Evolutionary conservation across 768 basidiomycete genomes (phyloP).

Genomic region (Termitomyces heimii): DNA sequence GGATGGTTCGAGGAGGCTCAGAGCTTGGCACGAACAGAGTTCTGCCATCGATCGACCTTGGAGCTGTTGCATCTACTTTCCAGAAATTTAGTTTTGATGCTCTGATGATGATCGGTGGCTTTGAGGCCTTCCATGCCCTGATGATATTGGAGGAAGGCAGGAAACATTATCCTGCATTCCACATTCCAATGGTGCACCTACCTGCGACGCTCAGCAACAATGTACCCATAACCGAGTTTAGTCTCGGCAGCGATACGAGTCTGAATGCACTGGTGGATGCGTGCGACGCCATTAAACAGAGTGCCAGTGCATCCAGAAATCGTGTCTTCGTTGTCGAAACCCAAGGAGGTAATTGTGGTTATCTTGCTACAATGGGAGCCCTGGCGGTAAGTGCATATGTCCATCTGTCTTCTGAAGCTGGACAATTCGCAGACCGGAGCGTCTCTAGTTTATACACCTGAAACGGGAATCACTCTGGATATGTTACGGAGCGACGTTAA

Average conservation of each 20-base stretch:
- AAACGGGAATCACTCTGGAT: slow-evolving; percentile 82
- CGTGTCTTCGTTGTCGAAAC: slow-evolving; percentile 98
- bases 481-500: slow-evolving; percentile 78
- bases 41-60: slow-evolving; percentile 82
- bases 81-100: slow-evolving; percentile 78
- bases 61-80: slow-evolving; percentile 85
- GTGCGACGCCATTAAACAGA: slow-evolving; percentile 98
- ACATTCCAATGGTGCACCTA: slow-evolving; percentile 93
- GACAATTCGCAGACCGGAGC: slow-evolving; percentile 70
- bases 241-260: slow-evolving; percentile 94
- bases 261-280: slow-evolving; percentile 96
- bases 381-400: slow-evolving; percentile 64
- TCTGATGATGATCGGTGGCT: slow-evolving; percentile 89
- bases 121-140: slow-evolving; percentile 87
- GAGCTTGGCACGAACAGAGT: slow-evolving; percentile 96
- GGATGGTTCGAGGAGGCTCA: slow-evolving; percentile 94
- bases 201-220: slow-evolving; percentile 99
- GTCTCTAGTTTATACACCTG: slow-evolving; percentile 90
- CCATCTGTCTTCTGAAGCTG: not conserved
- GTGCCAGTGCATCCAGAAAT: slow-evolving; percentile 92
- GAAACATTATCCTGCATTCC: slow-evolving; percentile 83
- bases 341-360: slow-evolving; percentile 95
- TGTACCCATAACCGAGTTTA: slow-evolving; percentile 95
- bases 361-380: slow-evolving; percentile 92
- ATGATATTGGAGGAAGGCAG: slow-evolving; percentile 75